A percentile compares a stretch with the other conserved stretches of the same genome.
These are phyloP conservation scores for Boletellus ananas DNA, from an alignment of 768 basidiomycete species.

Conservation along the genomic window DNA sequence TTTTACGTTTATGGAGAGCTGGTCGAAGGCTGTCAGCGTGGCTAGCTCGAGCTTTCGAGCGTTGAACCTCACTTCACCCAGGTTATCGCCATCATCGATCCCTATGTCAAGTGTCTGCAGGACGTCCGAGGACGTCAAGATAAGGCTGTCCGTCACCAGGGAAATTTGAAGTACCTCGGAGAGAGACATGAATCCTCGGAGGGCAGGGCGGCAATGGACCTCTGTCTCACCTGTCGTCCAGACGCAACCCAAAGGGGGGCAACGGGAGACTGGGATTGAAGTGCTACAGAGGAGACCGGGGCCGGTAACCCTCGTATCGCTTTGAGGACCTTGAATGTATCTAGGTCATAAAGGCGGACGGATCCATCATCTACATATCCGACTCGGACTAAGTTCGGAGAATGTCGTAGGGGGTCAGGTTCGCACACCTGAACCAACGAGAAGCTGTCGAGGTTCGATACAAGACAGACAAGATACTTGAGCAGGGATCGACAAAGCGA, in stretches of 20 bases:
- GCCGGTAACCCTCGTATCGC: conserved; percentile 52
- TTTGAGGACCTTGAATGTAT: conserved; percentile 56
- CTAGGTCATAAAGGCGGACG: conserved; percentile 60
- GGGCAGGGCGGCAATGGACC: not conserved
- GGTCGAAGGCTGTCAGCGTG: too few relatives aligned
- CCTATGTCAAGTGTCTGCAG: conserved; percentile 42
- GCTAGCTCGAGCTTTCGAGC: too few relatives aligned
- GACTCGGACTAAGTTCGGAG: not conserved
- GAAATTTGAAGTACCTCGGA: conserved; percentile 37
- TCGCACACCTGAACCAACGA: conserved; percentile 58
- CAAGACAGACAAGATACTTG: conserved; percentile 54
- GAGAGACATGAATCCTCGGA: not conserved
- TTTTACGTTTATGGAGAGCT: conserved; percentile 37
- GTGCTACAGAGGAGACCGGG: conserved; percentile 63
- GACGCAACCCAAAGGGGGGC: conserved; percentile 64
- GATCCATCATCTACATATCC: conserved; percentile 59
- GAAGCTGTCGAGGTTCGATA: conserved; percentile 45
- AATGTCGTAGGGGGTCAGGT: not conserved
- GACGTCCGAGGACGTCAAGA: conserved; percentile 52
- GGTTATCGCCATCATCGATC: conserved; percentile 48
- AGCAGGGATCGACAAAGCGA: conserved; percentile 27
- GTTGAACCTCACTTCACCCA: conserved; percentile 47
- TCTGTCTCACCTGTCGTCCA: conserved; percentile 47
- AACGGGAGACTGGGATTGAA: conserved; percentile 39
- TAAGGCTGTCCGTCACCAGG: conserved; percentile 47